Evolutionary conservation across 176 grass and related monocot species (phyloP), one percentile per base, ranked within the genome.

Genomic region (Eleusine indica): DNA sequence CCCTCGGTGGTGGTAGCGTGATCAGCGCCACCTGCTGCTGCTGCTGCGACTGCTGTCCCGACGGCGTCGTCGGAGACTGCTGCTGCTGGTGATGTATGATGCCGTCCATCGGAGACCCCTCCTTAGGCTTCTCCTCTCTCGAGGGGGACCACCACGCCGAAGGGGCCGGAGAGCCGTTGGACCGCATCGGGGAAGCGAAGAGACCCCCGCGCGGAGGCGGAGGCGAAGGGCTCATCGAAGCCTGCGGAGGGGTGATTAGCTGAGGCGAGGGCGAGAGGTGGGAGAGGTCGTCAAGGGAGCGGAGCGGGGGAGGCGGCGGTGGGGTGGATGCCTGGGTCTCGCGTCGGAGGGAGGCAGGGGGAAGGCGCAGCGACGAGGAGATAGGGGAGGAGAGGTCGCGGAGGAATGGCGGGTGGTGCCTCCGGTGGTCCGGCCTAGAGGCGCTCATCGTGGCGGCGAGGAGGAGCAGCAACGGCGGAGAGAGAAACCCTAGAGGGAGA

Each of bases 261-360:
- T 71, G 80, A 69, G 80, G 83, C 28, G 86, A 73, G 0, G 88
- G 88, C 2, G 94, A 89, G 19, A 66, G 80, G 69, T 85, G 77
- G 28, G 83, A 83, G 37, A 85, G 82, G 61, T 84, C 85, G n/a
- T 93, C 81, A 48, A 96, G 94, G 58, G 91, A 87, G 63, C 88
- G 90, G 43, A 96, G 87, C 52, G 94, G 93, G 7, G 90, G 91
- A 54, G 93, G 93, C 30, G 91, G 88, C 37, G 93, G 88, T 15
- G 88, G 86, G 8, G 92, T 42, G 58, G 86, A 80, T 22, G 82
- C 41, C 25, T 85, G 78, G 4, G 79, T 57, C 69, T 92, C 90
- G 43, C 90, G 82, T 37, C 88, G 88, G 74, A 88, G 5, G 30
- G 87, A 86, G 43, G 76, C 85, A 0, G 74, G 86, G 37, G 81